Conservation (phyloP, 73 alveolate genomes). For the Tetrahymena elliotti region DNA sequence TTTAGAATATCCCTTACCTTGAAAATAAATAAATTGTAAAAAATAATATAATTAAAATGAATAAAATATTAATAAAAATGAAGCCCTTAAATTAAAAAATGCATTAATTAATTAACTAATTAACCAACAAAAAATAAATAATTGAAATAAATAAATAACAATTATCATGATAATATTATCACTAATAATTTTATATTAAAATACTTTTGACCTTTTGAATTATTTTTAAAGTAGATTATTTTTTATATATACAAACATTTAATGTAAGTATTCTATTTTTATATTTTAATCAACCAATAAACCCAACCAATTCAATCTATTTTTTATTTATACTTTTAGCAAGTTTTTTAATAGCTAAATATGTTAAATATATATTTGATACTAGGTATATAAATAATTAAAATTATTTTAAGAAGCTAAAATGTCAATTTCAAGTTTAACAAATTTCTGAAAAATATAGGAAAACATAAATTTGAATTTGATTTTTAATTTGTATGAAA, state of each 20-base stretch:
- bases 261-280: not conserved
- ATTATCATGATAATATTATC: not conserved
- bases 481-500: not conserved
- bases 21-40: not conserved
- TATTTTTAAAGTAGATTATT: not conserved
- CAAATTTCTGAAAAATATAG: no score
- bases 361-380: no score
- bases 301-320: no score
- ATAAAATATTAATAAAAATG: not conserved
- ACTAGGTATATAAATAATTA: no score
- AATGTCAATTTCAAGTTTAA: not conserved
- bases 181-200: not conserved
- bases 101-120: not conserved
- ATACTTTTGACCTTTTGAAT: not conserved
- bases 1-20: not conserved
- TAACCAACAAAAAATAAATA: not conserved
- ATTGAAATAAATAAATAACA: not conserved
- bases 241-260: no score
- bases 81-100: not conserved
- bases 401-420: no score
- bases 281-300: not conserved
- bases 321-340: no score
- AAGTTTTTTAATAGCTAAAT: no score
- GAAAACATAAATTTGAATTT: not conserved
- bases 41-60: no score